Evolutionary conservation across 148 eudicot species (phyloP), one percentile per base, ranked within the genome.

Genomic region (Silene latifolia): DNA sequence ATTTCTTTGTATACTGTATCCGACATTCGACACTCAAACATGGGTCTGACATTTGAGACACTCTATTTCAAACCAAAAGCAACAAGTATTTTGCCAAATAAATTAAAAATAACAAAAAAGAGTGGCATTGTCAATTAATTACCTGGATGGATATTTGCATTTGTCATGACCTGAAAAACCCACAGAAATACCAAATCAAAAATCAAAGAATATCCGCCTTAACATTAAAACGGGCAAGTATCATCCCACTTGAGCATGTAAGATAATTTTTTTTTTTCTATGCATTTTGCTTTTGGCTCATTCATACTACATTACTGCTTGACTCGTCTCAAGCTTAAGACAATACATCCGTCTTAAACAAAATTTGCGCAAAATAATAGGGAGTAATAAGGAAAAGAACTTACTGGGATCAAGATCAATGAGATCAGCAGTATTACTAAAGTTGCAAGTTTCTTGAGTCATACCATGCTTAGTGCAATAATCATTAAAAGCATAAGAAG

Each of bases 401-500:
- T 67, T 80, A 94, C 98, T 90, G 18, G 98, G 98, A 77, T 90
- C 87, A 29, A 91, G 87, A 29, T 88, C 80, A 60, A 90, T 91
- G 32, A 90, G 91, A 23, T 91, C 96, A 72, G 97, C 98, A 23
- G 86, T 85, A 74, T 80, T 81, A 14, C 81, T 81, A 23, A 91
- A 94, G 72, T 86, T 73, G 63, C 97, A 94, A 76, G 85, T 86
- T 4, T 86, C 93, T 32, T 85, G 84, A 71, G 87, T 84, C 89
- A 89, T 80, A 2, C 92, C 97, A 77, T 88, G 76, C 65, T 87
- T 85, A 20, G 85, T 73, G 11, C 86, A 94, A 64, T 94, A 94
- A 71, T 73, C 86, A 77, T 94, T 94, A 82, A 94, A 94, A 7
- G 96, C 98, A 67, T 72, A 91, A 24, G 98, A 91, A 71, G 98